Evolutionary conservation across 352 stramenopile genomes (phyloP).

Genomic region (Globisporangium megalacanthum): DNA sequence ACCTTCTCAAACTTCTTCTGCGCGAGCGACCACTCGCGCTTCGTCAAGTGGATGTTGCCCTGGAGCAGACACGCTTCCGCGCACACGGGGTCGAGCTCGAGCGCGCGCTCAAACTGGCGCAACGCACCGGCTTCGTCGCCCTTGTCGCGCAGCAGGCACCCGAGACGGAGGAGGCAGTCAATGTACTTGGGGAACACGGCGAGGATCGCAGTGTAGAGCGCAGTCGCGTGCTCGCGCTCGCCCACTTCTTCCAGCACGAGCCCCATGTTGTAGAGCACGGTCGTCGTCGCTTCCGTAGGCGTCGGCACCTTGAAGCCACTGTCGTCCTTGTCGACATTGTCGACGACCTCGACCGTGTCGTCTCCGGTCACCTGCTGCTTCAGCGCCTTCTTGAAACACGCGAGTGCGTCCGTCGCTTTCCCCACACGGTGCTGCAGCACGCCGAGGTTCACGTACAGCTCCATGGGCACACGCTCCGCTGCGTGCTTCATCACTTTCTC

Average conservation of each 20-base stretch:
- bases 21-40: conserved; percentile 93
- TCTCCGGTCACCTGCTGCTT: conserved; percentile 35
- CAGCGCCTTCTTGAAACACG: conserved; percentile 86
- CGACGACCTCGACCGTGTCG: conserved; percentile 10
- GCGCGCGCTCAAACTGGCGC: conserved; percentile 92
- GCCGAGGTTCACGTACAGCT: conserved; percentile 81
- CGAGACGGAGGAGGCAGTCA: conserved; percentile 91
- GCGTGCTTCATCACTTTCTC: conserved; percentile 86
- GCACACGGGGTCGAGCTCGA: conserved; percentile 88
- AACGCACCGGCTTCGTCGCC: conserved; percentile 86
- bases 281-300: conserved; percentile 80
- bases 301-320: conserved; percentile 32
- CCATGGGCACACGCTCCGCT: conserved; percentile 72
- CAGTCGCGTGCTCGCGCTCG: conserved; percentile 84
- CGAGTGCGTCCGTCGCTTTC: conserved; percentile 88
- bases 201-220: conserved; percentile 93
- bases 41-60: conserved; percentile 94
- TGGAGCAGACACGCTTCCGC: conserved; percentile 93
- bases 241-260: conserved; percentile 92
- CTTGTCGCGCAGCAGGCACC: conserved; percentile 92
- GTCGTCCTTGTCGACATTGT: conserved; percentile 24
- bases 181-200: conserved; percentile 92
- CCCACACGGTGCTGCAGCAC: conserved; percentile 79
- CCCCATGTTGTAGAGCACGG: conserved; percentile 95
- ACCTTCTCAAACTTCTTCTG: conserved; percentile 92